These are phyloP conservation scores for Dendrothele bispora DNA, from an alignment of 768 basidiomycete species.

Conservation along the genomic window DNA sequence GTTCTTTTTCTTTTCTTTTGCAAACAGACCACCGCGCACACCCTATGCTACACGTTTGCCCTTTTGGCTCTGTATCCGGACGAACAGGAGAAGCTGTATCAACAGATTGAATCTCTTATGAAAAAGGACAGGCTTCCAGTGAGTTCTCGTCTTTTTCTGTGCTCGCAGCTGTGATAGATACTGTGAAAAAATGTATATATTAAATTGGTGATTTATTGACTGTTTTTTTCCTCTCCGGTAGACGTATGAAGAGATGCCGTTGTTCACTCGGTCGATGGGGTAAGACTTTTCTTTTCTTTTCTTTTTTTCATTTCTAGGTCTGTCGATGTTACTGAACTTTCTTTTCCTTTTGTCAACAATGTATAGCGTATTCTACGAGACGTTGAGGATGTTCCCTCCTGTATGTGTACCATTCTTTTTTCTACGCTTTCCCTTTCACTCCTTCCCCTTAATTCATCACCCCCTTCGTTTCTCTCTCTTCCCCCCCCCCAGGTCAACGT, in stretches of 20 bases:
- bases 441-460: background rate
- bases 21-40: constrained; percentile 33
- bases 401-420: constrained; percentile 27
- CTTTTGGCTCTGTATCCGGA: constrained; percentile 38
- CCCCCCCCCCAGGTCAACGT: constrained; percentile 27
- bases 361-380: constrained; percentile 47
- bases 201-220: too few relatives aligned
- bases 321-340: background rate
- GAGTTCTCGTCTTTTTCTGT: constrained; percentile 9
- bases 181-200: too few relatives aligned
- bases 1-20: constrained; percentile 7
- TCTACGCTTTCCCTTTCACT: too few relatives aligned
- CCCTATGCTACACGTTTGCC: constrained; percentile 37
- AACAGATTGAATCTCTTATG: constrained; percentile 31
- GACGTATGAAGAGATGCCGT: constrained; percentile 40
- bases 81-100: constrained; percentile 33
- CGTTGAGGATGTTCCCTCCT: constrained; percentile 45
- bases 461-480: background rate
- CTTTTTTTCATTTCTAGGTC: background rate
- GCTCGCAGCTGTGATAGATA: too few relatives aligned
- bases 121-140: constrained; percentile 32
- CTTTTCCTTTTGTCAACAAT: background rate
- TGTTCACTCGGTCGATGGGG: constrained; percentile 38
- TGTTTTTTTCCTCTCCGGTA: too few relatives aligned
- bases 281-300: constrained; percentile 17